Conservation (phyloP, 352 stramenopile species). For the Chrysophaeum taylorii region DNA sequence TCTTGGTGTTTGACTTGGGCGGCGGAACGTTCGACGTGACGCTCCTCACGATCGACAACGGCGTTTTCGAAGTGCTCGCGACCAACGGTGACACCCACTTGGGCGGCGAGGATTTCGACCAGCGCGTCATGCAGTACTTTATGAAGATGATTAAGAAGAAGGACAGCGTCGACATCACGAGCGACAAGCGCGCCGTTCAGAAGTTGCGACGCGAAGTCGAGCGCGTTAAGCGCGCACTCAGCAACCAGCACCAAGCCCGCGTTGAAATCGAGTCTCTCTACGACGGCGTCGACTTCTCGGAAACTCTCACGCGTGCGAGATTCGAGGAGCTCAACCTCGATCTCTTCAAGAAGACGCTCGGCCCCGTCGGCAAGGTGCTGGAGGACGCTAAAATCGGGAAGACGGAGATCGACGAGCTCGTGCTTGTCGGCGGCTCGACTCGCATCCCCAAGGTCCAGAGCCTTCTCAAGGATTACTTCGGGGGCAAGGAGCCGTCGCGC, state of each 20-base stretch:
- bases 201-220: constrained; percentile 92
- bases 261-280: constrained; percentile 91
- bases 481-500: constrained; percentile 79
- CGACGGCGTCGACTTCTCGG: constrained; percentile 90
- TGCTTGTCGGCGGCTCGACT: constrained; percentile 96
- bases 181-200: constrained; percentile 86
- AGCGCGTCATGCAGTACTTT: constrained; percentile 98
- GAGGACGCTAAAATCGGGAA: constrained; percentile 89
- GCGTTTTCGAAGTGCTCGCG: constrained; percentile 95
- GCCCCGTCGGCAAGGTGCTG: constrained; percentile 83
- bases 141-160: constrained; percentile 98
- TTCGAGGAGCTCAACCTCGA: constrained; percentile 98
- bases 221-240: constrained; percentile 94
- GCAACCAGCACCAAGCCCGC: constrained; percentile 77
- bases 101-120: constrained; percentile 98
- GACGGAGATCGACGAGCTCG: constrained; percentile 92
- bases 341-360: constrained; percentile 96
- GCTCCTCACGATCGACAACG: constrained; percentile 92
- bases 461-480: constrained; percentile 95
- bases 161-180: constrained; percentile 75
- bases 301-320: constrained; percentile 78
- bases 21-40: constrained; percentile 95
- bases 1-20: constrained; percentile 81
- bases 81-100: constrained; percentile 99
- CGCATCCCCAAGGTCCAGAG: constrained; percentile 93